Base-by-base conservation (phyloP, 345 rosid genomes). In the Euphorbia peplus region DNA sequence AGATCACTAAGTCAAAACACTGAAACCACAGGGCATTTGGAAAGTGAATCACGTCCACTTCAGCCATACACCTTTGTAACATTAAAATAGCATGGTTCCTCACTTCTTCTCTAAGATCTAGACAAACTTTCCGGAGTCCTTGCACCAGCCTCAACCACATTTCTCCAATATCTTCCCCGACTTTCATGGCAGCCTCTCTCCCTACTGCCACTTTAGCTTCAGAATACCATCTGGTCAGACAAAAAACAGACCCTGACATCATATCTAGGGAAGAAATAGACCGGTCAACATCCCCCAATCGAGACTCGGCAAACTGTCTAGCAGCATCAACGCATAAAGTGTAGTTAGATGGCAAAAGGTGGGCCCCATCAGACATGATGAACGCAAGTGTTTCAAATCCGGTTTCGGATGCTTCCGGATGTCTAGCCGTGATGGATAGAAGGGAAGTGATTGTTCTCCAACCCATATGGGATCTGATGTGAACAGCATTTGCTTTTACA, bases 141-240 rank as follows among this genome's bases (percentile, higher is more conserved):
- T 85, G 87, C 60, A 85, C 84, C 53, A 89, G 80, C 60, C 87
- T 84, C 67, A 87, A 62, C 95, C 95, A 89, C 95, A 87, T 89
- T 73, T 89, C 89, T 55, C 88, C 90, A 39, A 85, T 82, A 75
- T 85, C 87, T 66, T 84, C 83, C 63, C 74, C 75, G 60, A 89
- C 76, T 75, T 76, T 83, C 59, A 54, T 15, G 37, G 87, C 85
- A 72, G 76, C 84, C 60, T 82, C 90, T 65, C 82, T 81, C 50
- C 79, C 82, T 28, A 65, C 74, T 0, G 84, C 70, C 53, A 63
- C 77, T 70, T 76, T 82, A 1, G 90, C 82, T 78, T 87, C 90
- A 46, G 66, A 53, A 70, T 86, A 85, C 96, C 96, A 89, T 75
- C 85, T 81, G n/a, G 71, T 79, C 7, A 89, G 83, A 81, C 90